Base-by-base conservation (phyloP, 129 eudicot species). In the Flaveria bidentis region DNA sequence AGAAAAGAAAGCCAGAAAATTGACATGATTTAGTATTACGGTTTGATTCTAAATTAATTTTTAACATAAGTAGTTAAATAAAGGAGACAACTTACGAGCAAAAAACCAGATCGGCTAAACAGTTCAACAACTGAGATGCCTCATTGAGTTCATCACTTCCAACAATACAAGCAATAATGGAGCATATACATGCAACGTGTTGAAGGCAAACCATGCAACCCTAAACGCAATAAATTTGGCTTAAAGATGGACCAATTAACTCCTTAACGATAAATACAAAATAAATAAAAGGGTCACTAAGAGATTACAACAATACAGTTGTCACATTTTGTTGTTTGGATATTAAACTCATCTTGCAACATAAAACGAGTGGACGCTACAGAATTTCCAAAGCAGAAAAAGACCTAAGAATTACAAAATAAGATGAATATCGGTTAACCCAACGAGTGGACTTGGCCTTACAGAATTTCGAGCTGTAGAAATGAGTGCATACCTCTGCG, bases 141-240 rank as follows among this genome's bases (percentile, higher is more conserved):
- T 93, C 88, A 61, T 78, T 78, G 67, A 93, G 74, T 84, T 93
- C 98, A 14, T 88, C 87, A 55, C 96, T 88, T 77, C 97, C 97
- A 52, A 82, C 82, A 74, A 93, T 83, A 77, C 86, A 83, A 1
- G 96, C 98, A 55, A 90, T 78, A 20, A 93, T 81, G 52, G 96
- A 88, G 53, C 81, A 93, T 69, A 93, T 87, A 83, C 98, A 93
- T 2, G 97, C 98, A 61, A 90, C 18, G 82, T 93, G 97, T 77
- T 82, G 87, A 39, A 93, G 98, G 88, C 98, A 93, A 65, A 93
- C 74, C 98, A 90, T 93, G 85, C 90, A 93, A 61, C 96, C 98
- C 98, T 93, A 68, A 17, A 20, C 42, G 68, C 66, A 65, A 9
- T 16, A 58, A 20, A 16, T 28, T 66, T 60, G 49, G 53, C 49